Conservation (phyloP, 371 early-diverging fungal genomes). For the Umbelopsis sp. region DNA sequence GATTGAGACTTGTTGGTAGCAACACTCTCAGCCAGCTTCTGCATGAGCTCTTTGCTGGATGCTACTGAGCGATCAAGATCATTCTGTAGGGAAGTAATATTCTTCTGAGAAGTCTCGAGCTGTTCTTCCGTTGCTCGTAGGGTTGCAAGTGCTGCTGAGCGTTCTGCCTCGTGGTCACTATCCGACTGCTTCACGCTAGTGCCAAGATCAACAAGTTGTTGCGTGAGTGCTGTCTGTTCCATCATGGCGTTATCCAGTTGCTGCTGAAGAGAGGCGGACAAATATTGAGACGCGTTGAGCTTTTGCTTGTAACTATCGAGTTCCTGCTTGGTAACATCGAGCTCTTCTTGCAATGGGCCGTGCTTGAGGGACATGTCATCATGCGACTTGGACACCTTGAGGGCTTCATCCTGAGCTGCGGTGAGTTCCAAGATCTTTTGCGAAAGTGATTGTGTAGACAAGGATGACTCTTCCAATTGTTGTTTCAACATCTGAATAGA, state of each 20-base stretch:
- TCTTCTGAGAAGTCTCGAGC: slow-evolving; percentile 17
- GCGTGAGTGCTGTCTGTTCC: background rate
- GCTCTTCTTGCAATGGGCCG: background rate
- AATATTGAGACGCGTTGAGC: background rate
- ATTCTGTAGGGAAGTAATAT: slow-evolving; percentile 18
- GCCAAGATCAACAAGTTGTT: background rate
- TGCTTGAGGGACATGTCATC: slow-evolving; percentile 14
- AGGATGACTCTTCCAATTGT: background rate
- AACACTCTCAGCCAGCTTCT: background rate
- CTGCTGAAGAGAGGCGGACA: background rate
- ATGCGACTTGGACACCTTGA: slow-evolving; percentile 21
- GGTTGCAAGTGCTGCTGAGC: slow-evolving; percentile 14
- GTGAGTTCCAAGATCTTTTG: background rate
- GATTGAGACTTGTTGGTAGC: background rate
- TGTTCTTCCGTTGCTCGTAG: slow-evolving; percentile 2
- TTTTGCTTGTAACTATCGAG: background rate
- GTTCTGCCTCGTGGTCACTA: background rate
- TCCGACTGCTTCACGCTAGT: background rate
- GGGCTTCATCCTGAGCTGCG: slow-evolving; percentile 18
- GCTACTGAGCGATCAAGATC: slow-evolving; percentile 19
- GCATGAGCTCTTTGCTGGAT: background rate
- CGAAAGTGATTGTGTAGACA: background rate
- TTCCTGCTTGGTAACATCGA: background rate
- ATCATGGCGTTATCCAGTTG: background rate
- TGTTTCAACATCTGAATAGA: slow-evolving; percentile 23